phyloP scores from a whole-genome alignment of 768 basidiomycete genomes.

The Leccinum sublutescens region DNA sequence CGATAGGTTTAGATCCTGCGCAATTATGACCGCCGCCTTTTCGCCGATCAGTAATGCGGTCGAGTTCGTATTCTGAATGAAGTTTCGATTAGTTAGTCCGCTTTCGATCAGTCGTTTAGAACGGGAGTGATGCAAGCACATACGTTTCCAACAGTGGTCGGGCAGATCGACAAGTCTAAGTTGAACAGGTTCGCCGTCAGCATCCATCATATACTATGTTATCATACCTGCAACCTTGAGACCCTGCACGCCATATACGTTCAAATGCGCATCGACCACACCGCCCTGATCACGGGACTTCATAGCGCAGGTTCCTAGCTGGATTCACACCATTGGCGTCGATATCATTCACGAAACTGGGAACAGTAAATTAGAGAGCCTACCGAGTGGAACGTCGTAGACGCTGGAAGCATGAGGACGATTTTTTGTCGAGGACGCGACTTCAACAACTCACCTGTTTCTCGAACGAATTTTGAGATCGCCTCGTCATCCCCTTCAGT shows the following conservation, averaged over 20 bases:
- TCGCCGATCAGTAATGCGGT: slow-evolving; percentile 19
- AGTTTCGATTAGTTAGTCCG: not conserved
- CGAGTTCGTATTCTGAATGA: slow-evolving; percentile 12
- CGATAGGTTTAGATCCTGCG: slow-evolving; percentile 3
- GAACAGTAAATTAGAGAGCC: not conserved
- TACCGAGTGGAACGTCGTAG: not conserved
- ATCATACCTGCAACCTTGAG: slow-evolving; percentile 60
- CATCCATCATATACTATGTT: not conserved
- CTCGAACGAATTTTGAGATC: slow-evolving; percentile 28
- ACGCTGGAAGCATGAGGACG: not conserved
- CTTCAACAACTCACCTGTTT: slow-evolving; percentile 9
- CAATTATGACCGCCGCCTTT: slow-evolving; percentile 17
- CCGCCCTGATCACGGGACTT: slow-evolving; percentile 57
- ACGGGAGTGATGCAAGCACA: not conserved
- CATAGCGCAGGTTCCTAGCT: slow-evolving; percentile 65
- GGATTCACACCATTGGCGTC: not conserved
- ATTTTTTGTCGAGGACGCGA: not conserved
- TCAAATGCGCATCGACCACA: slow-evolving; percentile 59
- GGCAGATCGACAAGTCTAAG: slow-evolving; percentile 7
- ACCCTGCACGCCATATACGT: slow-evolving; percentile 58
- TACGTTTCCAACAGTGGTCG: slow-evolving; percentile 5
- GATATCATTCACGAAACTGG: not conserved
- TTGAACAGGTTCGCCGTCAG: not conserved
- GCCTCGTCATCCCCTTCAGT: slow-evolving; percentile 35
- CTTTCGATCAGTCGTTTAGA: not conserved